Base-by-base conservation (phyloP, 75 land plant species). In the Larix kaempferi region DNA sequence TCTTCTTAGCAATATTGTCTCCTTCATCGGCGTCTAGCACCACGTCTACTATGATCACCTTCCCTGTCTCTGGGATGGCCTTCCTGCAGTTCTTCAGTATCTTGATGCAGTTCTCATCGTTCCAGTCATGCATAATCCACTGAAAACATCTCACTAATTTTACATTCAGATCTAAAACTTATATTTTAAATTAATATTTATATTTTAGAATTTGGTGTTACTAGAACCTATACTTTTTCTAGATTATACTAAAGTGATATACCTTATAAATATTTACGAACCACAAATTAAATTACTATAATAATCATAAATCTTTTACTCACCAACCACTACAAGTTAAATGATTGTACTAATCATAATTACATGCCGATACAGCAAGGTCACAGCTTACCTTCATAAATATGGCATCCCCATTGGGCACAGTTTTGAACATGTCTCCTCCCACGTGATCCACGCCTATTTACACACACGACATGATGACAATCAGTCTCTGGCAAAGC, bases 81-180 rank as follows among this genome's bases (percentile, higher is more conserved):
- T 82, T 74, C 44, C 77, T 71, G 65, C 89, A 88, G 39, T 79
- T 78, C 71, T 61, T 74, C 54, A 88, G 63, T 2, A 88, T 82
- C 55, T 82, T 85, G 19, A 82, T 16, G 73, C 89, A 84, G 17
- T 81, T 75, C 37, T 76, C 82, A 58, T 88, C 87, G 25, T 69
- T 56, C 89, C 89, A 88, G 61, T 85, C 84, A 39, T 88, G 89
- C 75, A 88, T 61, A 12, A 88, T 78, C 69, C 67, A 65, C 89
- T 88, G 77, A 80, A 69, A 7, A 25, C 56, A 10, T 23, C 8
- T 0, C 13, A n/a, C 27, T 13, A 23, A 14, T 35, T 11, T 11
- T 21, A 37, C n/a, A n/a, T 6, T 33, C 11, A 41, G 14, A 44
- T n/a, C n/a, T n/a, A n/a, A n/a, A n/a, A n/a, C n/a, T n/a, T n/a